A percentile compares a stretch with the other conserved stretches of the same genome.
Evolutionary conservation across 805 yeast genomes (phyloP).

Genomic region (Sugiyamaella valdiviana): DNA sequence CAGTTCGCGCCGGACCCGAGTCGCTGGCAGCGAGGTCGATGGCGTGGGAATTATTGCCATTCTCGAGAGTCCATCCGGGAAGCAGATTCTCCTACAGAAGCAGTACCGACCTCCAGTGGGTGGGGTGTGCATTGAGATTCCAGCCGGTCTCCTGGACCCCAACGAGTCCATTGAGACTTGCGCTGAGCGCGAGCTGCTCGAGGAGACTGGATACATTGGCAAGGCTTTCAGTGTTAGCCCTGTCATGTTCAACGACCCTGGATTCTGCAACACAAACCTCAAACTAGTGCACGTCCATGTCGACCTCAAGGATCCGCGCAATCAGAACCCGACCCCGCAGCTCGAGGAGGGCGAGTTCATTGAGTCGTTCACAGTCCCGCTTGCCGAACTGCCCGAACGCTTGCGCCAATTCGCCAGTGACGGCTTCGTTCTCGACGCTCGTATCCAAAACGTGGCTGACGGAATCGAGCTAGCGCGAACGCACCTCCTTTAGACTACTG

Average conservation of each 20-base stretch:
- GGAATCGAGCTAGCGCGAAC: slow-evolving; percentile 58
- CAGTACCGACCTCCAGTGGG: slow-evolving; percentile 92
- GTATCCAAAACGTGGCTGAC: slow-evolving; percentile 78
- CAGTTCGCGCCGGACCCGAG: slow-evolving; percentile 74
- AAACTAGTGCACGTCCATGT: slow-evolving; percentile 71
- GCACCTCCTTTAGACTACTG: not conserved
- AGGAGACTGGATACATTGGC: slow-evolving; percentile 91
- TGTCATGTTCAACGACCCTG: slow-evolving; percentile 68
- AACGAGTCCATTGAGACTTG: slow-evolving; percentile 69
- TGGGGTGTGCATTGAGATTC: slow-evolving; percentile 85
- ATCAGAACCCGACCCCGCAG: slow-evolving; percentile 61
- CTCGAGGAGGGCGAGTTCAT: slow-evolving; percentile 90
- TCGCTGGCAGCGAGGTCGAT: slow-evolving; percentile 57
- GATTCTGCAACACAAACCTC: slow-evolving; percentile 84
- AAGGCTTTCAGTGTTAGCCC: slow-evolving; percentile 43
- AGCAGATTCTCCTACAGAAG: slow-evolving; percentile 63
- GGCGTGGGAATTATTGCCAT: slow-evolving; percentile 89
- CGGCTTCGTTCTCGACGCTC: slow-evolving; percentile 79
- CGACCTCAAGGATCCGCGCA: slow-evolving; percentile 61
- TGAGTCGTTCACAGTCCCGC: slow-evolving; percentile 68
- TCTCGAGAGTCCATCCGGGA: slow-evolving; percentile 45
- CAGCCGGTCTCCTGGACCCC: slow-evolving; percentile 91
- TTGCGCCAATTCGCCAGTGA: slow-evolving; percentile 47
- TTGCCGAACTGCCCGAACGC: slow-evolving; percentile 49
- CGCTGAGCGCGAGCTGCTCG: slow-evolving; percentile 80